Conservation (phyloP, 305 asterid genomes). For the Nicotiana rustica region DNA sequence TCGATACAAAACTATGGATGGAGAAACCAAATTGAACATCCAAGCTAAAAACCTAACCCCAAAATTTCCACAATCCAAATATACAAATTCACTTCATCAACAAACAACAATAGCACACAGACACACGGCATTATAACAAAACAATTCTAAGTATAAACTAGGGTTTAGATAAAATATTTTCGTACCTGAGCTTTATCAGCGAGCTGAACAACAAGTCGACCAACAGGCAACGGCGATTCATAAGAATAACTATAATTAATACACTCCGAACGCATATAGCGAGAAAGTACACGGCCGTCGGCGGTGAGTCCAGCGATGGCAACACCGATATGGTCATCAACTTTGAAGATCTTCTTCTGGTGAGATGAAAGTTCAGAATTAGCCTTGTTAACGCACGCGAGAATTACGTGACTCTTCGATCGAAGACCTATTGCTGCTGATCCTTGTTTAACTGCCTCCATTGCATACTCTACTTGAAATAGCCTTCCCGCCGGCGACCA, state of each 20-base stretch:
- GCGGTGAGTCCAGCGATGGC: conserved; percentile 96
- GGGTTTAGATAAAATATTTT: conserved; percentile 7
- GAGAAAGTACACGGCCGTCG: conserved; percentile 88
- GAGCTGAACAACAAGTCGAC: conserved; percentile 91
- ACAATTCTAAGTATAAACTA: neutral
- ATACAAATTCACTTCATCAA: neutral
- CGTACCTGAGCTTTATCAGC: conserved; percentile 97
- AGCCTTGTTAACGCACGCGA: conserved; percentile 84
- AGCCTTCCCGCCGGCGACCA: conserved; percentile 97
- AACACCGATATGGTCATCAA: conserved; percentile 94
- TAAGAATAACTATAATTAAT: conserved; percentile 77
- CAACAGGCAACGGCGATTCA: conserved; percentile 83
- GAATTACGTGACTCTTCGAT: conserved; percentile 88
- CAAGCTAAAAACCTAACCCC: neutral
- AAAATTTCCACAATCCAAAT: neutral
- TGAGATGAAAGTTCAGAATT: conserved; percentile 90
- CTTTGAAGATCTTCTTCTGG: conserved; percentile 97
- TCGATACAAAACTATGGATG: neutral
- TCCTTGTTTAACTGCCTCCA: conserved; percentile 99
- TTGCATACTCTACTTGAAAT: conserved; percentile 91
- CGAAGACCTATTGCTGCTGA: conserved; percentile 94
- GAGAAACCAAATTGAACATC: neutral
- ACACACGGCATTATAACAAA: neutral
- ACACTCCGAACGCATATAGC: conserved; percentile 92
- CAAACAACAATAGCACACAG: neutral